phyloP scores from a whole-genome alignment of 2,329 filamentous ascomycete genomes.

The Colletotrichum endophyticum region DNA sequence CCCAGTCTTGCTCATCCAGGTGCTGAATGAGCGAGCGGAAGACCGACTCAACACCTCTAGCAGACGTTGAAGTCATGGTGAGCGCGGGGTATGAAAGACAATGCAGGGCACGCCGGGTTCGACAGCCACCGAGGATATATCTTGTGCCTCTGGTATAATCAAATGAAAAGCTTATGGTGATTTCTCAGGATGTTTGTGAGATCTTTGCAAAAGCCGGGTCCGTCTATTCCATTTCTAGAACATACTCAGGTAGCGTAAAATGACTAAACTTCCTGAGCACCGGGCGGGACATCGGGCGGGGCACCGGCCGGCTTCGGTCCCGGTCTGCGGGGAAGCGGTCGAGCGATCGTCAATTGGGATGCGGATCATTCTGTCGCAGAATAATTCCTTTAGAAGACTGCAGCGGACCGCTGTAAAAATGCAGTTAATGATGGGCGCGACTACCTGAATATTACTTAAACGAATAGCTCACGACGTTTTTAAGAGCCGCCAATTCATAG shows the following conservation, averaged over 20 bases:
- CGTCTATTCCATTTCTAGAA: neutral
- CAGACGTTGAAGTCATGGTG: neutral
- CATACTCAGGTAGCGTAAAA: neutral
- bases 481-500: neutral
- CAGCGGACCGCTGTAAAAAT: neutral
- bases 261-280: neutral
- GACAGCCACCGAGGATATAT: neutral
- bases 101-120: neutral
- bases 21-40: neutral
- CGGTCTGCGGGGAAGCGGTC: neutral
- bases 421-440: neutral
- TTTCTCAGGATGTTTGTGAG: neutral
- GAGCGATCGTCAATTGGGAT: neutral
- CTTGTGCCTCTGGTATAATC: neutral
- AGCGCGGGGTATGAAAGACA: neutral
- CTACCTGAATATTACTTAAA: neutral
- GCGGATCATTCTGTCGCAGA: neutral
- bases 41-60: neutral
- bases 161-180: rapidly evolving
- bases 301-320: neutral
- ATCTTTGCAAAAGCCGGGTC: rapidly evolving
- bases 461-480: neutral
- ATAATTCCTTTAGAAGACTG: neutral
- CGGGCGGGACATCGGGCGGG: neutral
- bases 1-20: neutral